Conservation (phyloP, 805 yeast species). For the Myxozyma neglecta region DNA sequence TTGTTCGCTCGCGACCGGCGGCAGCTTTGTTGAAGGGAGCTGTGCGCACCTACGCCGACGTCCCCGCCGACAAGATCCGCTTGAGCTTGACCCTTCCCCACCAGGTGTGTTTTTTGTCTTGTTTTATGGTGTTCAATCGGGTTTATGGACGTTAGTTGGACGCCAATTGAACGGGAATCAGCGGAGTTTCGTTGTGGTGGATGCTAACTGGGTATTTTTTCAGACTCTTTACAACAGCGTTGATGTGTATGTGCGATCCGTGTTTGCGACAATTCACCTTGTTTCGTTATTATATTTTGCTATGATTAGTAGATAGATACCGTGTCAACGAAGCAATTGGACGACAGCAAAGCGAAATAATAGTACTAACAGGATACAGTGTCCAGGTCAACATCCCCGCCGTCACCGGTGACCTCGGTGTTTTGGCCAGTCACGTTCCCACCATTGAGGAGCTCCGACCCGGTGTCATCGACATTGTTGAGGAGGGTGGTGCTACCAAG, state of each 20-base stretch:
- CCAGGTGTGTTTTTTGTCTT: slow-evolving; percentile 47
- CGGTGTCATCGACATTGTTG: slow-evolving; percentile 90
- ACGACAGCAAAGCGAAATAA: not conserved
- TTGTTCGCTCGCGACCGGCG: slow-evolving; percentile 18
- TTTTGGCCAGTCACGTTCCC: slow-evolving; percentile 96
- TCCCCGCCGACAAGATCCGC: slow-evolving; percentile 72
- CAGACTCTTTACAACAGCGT: slow-evolving; percentile 39
- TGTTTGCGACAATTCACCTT: not conserved
- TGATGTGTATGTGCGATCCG: slow-evolving; percentile 39
- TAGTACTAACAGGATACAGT: slow-evolving; percentile 33
- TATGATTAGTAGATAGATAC: too few species aligned
- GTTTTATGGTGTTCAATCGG: not conserved
- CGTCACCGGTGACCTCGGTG: slow-evolving; percentile 92
- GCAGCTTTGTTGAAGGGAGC: slow-evolving; percentile 13
- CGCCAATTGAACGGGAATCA: not conserved
- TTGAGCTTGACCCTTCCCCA: slow-evolving; percentile 91
- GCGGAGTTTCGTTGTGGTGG: not conserved
- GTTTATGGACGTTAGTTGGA: not conserved
- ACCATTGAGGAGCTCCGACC: slow-evolving; percentile 94
- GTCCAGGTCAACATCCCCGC: slow-evolving; percentile 94
- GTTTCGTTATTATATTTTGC: too few species aligned
- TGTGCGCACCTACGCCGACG: slow-evolving; percentile 83
- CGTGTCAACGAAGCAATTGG: not conserved
- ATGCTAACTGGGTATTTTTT: not conserved
- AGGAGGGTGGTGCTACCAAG: slow-evolving; percentile 66